Percentiles rank a stretch among this genome's conserved stretches.
These are phyloP conservation scores for Leccinum subrobustum DNA, from an alignment of 1,284 basidiomycete species.

Conservation along the genomic window DNA sequence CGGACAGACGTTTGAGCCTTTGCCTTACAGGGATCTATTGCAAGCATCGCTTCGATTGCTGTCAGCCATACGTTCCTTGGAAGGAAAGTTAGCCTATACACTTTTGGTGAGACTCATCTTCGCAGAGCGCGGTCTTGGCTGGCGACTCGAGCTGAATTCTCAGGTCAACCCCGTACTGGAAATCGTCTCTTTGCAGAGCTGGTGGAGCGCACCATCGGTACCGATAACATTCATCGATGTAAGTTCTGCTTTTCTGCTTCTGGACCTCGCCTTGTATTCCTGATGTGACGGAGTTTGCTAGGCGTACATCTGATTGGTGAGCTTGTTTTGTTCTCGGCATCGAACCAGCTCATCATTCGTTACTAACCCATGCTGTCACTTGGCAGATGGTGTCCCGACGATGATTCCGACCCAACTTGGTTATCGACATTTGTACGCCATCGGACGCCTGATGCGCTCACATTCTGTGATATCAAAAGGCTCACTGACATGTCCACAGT, in stretches of 20 bases:
- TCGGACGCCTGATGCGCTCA: background rate
- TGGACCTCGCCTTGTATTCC: background rate
- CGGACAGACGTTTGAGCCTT: slow-evolving; percentile 4
- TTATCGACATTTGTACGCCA: slow-evolving; percentile 44
- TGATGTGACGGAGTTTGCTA: slow-evolving; percentile 16
- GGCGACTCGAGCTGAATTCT: background rate
- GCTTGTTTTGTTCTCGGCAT: background rate
- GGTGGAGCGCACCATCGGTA: slow-evolving; percentile 39
- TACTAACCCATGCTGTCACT: background rate
- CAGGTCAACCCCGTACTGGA: slow-evolving; percentile 48
- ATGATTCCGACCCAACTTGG: slow-evolving; percentile 39
- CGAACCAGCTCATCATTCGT: background rate
- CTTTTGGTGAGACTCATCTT: slow-evolving; percentile 36
- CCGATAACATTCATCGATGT: slow-evolving; percentile 41
- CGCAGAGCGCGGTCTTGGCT: background rate
- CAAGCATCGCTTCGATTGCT: slow-evolving; percentile 43
- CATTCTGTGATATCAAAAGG: background rate
- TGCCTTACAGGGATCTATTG: slow-evolving; percentile 35
- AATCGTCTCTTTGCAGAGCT: slow-evolving; percentile 39
- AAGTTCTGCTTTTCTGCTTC: slow-evolving; percentile 3
- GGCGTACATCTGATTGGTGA: slow-evolving; percentile 41
- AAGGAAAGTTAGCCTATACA: slow-evolving; percentile 36
- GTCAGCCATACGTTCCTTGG: slow-evolving; percentile 36
- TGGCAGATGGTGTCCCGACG: slow-evolving; percentile 45
- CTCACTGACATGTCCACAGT: slow-evolving; percentile 22